These are phyloP conservation scores for Trichoderma breve DNA, from an alignment of 2,329 filamentous ascomycete genomes.

Conservation along the genomic window DNA sequence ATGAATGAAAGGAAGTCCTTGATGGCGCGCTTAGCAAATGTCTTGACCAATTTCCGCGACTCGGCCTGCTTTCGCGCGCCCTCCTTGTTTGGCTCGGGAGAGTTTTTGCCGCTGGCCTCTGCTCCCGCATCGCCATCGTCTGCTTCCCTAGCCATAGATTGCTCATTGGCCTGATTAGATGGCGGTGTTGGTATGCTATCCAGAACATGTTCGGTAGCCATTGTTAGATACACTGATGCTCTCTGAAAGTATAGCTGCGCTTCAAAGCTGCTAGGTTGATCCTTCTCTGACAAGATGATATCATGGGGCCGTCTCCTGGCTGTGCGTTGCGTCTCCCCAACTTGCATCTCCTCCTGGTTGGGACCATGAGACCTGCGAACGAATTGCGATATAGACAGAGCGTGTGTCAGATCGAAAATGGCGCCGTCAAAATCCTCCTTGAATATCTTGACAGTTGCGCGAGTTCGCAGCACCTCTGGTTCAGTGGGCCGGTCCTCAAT, in stretches of 20 bases:
- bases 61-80: conserved; percentile 26
- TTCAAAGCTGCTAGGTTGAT: conserved; percentile 72
- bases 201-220: conserved; percentile 66
- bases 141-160: background rate
- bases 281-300: conserved; percentile 39
- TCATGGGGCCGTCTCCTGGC: conserved; percentile 33
- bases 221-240: conserved; percentile 66
- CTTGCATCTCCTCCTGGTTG: conserved; percentile 49
- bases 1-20: conserved; percentile 73
- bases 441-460: conserved; percentile 72
- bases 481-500: conserved; percentile 63
- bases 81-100: conserved; percentile 19
- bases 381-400: conserved; percentile 55
- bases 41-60: conserved; percentile 64
- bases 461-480: conserved; percentile 66
- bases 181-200: conserved; percentile 44
- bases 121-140: conserved; percentile 10
- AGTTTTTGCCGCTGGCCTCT: conserved; percentile 6
- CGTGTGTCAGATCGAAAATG: conserved; percentile 66
- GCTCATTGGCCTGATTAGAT: background rate
- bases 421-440: conserved; percentile 72
- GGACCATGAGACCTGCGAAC: conserved; percentile 52
- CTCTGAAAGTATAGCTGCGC: conserved; percentile 74
- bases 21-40: conserved; percentile 71
- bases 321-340: conserved; percentile 32